Evolutionary conservation across 352 stramenopile genomes (phyloP).

Genomic region (Phytophthora sansomeana): DNA sequence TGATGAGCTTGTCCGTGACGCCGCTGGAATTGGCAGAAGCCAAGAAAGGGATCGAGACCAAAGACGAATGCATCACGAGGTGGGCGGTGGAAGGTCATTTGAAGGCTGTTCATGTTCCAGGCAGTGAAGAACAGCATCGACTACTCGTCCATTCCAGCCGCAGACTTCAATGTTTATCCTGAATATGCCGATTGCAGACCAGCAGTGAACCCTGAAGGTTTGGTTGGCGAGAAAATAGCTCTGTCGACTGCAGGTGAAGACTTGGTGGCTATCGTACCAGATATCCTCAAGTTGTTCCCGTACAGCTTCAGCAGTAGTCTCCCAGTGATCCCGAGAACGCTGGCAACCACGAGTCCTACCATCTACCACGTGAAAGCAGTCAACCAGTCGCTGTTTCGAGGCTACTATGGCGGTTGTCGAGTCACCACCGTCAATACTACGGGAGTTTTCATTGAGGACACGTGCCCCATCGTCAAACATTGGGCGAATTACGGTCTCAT

Average conservation of each 20-base stretch:
- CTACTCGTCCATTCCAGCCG: constrained; percentile 38
- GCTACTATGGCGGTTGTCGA: constrained; percentile 33
- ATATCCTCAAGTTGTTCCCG: constrained; percentile 35
- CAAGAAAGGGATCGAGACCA: constrained; percentile 20
- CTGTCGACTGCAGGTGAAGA: constrained; percentile 25
- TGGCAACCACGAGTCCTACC: constrained; percentile 19
- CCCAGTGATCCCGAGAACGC: constrained; percentile 6
- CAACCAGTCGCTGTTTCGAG: constrained; percentile 33
- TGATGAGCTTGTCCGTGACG: constrained; percentile 23
- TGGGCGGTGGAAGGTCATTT: constrained; percentile 30
- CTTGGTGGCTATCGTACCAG: constrained; percentile 29
- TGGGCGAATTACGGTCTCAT: constrained; percentile 37
- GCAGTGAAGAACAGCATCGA: constrained; percentile 31
- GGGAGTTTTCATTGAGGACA: constrained; percentile 30
- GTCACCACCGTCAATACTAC: constrained; percentile 30
- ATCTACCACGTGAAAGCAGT: constrained; percentile 29
- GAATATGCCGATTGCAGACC: constrained; percentile 37
- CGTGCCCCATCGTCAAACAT: constrained; percentile 17
- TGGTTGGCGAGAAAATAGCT: constrained; percentile 23
- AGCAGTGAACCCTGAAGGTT: constrained; percentile 14
- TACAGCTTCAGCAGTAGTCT: constrained; percentile 36
- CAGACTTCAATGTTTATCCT: constrained; percentile 37
- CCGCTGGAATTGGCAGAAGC: constrained; percentile 24
- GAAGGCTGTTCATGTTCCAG: constrained; percentile 39
- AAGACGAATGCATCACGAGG: constrained; percentile 22